Evolutionary conservation across 306 rosid genomes (phyloP).

Genomic region (Datisca glomerata): DNA sequence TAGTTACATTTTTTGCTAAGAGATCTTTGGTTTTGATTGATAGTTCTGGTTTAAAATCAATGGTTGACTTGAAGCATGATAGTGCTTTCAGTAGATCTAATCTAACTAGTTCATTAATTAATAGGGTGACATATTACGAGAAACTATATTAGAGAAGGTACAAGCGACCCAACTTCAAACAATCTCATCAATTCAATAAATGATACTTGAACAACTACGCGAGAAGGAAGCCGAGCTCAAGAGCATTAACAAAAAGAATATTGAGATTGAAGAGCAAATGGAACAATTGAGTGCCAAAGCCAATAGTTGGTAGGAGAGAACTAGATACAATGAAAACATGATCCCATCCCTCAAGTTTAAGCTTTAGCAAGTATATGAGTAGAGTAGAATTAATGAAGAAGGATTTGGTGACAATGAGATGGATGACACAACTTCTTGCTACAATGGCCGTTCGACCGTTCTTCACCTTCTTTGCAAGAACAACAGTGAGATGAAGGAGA

Average conservation of each 20-base stretch:
- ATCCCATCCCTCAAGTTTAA: slow-evolving; percentile 60
- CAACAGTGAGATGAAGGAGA: slow-evolving; percentile 43
- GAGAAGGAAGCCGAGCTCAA: slow-evolving; percentile 68
- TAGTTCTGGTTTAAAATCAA: too few species aligned
- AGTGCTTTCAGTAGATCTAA: background rate
- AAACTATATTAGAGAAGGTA: slow-evolving; percentile 56
- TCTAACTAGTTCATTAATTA: background rate
- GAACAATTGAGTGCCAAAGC: slow-evolving; percentile 62
- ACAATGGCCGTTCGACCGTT: slow-evolving; percentile 53
- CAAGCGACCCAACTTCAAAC: slow-evolving; percentile 54
- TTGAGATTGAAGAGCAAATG: slow-evolving; percentile 66
- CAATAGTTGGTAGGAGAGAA: slow-evolving; percentile 66
- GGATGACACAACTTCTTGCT: slow-evolving; percentile 75
- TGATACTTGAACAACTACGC: slow-evolving; percentile 39
- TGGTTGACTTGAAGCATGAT: too few species aligned
- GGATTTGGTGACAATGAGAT: slow-evolving; percentile 89
- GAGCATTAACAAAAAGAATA: slow-evolving; percentile 60
- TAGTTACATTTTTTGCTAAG: too few species aligned
- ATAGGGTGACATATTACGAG: slow-evolving; percentile 63
- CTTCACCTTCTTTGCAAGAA: slow-evolving; percentile 49
- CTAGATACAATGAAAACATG: slow-evolving; percentile 58
- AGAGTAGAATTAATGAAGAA: slow-evolving; percentile 66
- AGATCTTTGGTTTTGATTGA: too few species aligned
- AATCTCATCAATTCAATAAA: slow-evolving; percentile 45
- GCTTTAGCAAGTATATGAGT: slow-evolving; percentile 67